phyloP scores from a whole-genome alignment of 2,329 filamentous ascomycete genomes.

The Alternaria solani region DNA sequence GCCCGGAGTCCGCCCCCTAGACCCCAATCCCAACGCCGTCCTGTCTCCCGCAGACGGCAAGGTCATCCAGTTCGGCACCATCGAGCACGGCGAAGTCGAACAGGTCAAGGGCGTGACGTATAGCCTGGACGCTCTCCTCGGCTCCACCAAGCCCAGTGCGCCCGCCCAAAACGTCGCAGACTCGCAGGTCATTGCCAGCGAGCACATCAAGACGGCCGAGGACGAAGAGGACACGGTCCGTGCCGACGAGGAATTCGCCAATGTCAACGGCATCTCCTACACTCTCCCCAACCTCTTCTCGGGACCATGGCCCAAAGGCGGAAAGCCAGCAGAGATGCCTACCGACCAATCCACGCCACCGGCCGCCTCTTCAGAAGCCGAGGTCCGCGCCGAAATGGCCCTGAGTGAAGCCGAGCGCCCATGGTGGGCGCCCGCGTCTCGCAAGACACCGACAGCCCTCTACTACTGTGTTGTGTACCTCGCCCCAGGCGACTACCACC shows the following conservation, averaged over 20 bases:
- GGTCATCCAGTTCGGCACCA: conserved; percentile 89
- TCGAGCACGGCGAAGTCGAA: conserved; percentile 93
- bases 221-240: conserved; percentile 71
- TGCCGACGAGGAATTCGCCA: conserved; percentile 90
- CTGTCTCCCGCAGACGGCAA: conserved; percentile 90
- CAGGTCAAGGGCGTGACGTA: conserved; percentile 99
- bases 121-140: conserved; percentile 89
- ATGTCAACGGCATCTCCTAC: conserved; percentile 94
- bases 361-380: conserved; percentile 76
- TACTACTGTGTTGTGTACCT: conserved; percentile 97
- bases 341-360: conserved; percentile 77
- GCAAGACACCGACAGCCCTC: conserved; percentile 67
- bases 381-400: conserved; percentile 85
- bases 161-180: conserved; percentile 54
- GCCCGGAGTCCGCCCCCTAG: conserved; percentile 83
- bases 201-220: conserved; percentile 39
- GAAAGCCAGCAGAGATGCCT: conserved; percentile 60
- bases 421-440: conserved; percentile 57
- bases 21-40: conserved; percentile 79
- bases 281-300: conserved; percentile 88
- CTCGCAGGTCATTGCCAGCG: conserved; percentile 32
- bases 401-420: conserved; percentile 66
- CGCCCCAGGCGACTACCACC: conserved; percentile 96
- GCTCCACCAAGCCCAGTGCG: conserved; percentile 54
- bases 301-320: conserved; percentile 62